Evolutionary conservation across 2,329 filamentous ascomycete species (phyloP).

Genomic region (Xylaria sp.): DNA sequence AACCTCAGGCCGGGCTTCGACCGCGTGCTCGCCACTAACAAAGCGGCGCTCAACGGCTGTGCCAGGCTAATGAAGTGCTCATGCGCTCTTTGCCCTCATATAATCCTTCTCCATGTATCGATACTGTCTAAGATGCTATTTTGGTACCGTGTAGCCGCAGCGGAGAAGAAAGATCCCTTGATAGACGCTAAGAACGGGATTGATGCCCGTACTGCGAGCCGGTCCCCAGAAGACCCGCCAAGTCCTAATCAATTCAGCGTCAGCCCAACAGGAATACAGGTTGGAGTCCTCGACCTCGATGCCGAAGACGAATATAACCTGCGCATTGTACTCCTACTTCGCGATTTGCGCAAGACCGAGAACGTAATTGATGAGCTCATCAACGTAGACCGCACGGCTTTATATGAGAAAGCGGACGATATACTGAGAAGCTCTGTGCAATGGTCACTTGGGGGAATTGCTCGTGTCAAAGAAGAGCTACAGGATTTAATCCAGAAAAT

Average conservation of each 20-base stretch:
- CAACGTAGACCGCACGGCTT: slow-evolving; percentile 19
- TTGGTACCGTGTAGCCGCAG: slow-evolving; percentile 31
- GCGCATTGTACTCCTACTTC: slow-evolving; percentile 21
- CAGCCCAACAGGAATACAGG: slow-evolving; percentile 20
- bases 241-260: slow-evolving; percentile 15
- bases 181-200: background rate
- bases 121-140: slow-evolving; percentile 33
- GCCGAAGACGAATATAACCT: slow-evolving; percentile 28
- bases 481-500: slow-evolving; percentile 28
- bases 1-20: slow-evolving; percentile 28
- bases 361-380: slow-evolving; percentile 23
- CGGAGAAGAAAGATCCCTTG: background rate
- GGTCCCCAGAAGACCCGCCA: slow-evolving; percentile 1
- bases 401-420: slow-evolving; percentile 19
- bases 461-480: slow-evolving; percentile 17
- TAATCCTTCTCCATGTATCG: slow-evolving; percentile 29
- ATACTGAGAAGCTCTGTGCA: slow-evolving; percentile 9
- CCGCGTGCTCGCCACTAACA: slow-evolving; percentile 27
- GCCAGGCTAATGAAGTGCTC: slow-evolving; percentile 28
- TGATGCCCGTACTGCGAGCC: background rate
- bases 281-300: slow-evolving; percentile 27
- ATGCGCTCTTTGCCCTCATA: slow-evolving; percentile 27
- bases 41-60: slow-evolving; percentile 23
- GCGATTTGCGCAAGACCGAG: slow-evolving; percentile 25
- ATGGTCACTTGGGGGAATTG: slow-evolving; percentile 24